Base-by-base conservation (phyloP, 2,329 filamentous ascomycete genomes). In the Didymella pomorum region DNA sequence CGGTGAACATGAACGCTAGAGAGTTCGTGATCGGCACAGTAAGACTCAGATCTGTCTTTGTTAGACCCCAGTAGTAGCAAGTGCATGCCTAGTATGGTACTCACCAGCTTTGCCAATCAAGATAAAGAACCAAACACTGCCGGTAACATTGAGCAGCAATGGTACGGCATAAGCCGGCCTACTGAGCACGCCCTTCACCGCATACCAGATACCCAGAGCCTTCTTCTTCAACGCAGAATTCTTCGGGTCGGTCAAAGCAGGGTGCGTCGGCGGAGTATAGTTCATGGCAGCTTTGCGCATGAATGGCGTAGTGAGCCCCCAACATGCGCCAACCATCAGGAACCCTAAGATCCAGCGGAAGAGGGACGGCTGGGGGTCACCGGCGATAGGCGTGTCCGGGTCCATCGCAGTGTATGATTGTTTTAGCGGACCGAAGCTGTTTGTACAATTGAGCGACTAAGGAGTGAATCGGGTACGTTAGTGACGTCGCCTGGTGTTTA, bases 21-120 rank as follows among this genome's bases (percentile, higher is more conserved):
- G 93, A 96, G 72, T 98, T 98, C 1, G 94, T 93, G 62, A 98
- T 95, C 1, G 94, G 94, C 0, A 98, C 93, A 2, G 93, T 97
- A 62, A 98, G 81, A 72, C 93, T 97, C 67, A 98, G 75, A 77
- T 98, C 94, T 95, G 51, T 21, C 14, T 26, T 23, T 37, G n/a
- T 71, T 28, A 68, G 63, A 35, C n/a, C 20, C 29, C 11, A 28
- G 8, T 10, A 10, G 9, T 25, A 20, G 7, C 23, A 2, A 16
- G 10, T 9, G 10, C 16, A 12, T 5, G 11, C 10, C 20, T 12
- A 12, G 9, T 16, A 4, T 41, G 20, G 26, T 26, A 84, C 89
- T 68, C 78, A 96, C 93, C 93, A 70, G 93, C 93, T 76, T 95
- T 87, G 7, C 94, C 94, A 78, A 98, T 94, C 64, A 98, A 81